Evolutionary conservation across 1,284 basidiomycete species (phyloP).

Genomic region (Trametes versicolor): DNA sequence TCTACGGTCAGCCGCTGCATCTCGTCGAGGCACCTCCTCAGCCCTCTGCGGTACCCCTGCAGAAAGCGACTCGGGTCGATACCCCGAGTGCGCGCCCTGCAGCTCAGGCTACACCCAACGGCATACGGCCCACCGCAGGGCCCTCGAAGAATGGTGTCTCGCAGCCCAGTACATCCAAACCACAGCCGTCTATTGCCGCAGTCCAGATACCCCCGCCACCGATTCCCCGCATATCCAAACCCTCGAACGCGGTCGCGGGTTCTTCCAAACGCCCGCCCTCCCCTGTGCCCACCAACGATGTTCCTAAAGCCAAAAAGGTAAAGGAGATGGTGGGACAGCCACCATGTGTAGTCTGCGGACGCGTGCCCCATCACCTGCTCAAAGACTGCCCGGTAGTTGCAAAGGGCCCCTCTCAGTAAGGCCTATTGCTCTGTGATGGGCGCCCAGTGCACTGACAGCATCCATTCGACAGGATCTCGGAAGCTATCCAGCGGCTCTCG

Average conservation of each 20-base stretch:
- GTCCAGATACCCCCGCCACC: constrained; percentile 7
- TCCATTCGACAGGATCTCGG: constrained; percentile 19
- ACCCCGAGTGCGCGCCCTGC: constrained; percentile 1
- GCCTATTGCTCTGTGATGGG: not conserved
- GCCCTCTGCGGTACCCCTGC: constrained; percentile 8
- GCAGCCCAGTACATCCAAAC: not conserved
- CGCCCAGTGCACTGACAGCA: not conserved
- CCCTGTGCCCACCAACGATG: constrained; percentile 37
- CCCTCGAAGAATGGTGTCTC: constrained; percentile 18
- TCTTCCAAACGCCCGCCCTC: constrained; percentile 52
- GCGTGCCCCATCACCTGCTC: constrained; percentile 53
- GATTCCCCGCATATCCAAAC: constrained; percentile 14
- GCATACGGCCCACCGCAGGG: constrained; percentile 20
- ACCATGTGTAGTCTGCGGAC: constrained; percentile 58
- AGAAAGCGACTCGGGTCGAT: constrained; percentile 29
- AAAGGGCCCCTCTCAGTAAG: constrained; percentile 61
- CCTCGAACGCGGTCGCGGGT: constrained; percentile 29
- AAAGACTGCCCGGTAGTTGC: constrained; percentile 62
- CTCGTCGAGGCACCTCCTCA: constrained; percentile 51
- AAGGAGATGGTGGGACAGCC: constrained; percentile 38
- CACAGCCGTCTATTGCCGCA: constrained; percentile 20
- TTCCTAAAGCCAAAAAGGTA: constrained; percentile 52
- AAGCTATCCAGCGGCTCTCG: constrained; percentile 57
- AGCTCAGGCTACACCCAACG: constrained; percentile 1
- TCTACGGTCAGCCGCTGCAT: constrained; percentile 69